Evolutionary conservation across 805 yeast species (phyloP).

Genomic region (Ogataea corticis): DNA sequence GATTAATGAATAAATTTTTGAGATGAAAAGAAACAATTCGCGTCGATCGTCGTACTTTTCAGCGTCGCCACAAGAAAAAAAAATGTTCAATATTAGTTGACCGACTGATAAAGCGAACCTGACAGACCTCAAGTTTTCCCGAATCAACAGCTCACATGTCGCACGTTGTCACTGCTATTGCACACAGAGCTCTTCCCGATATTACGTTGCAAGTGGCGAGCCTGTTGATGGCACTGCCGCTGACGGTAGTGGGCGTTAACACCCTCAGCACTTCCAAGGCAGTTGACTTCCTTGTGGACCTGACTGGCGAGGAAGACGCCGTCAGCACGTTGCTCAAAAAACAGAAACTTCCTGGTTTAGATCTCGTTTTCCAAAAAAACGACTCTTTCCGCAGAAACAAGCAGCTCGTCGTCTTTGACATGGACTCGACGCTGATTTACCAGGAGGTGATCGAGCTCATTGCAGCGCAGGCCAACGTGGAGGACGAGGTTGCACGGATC

Average conservation of each 20-base stretch:
- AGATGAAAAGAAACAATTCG: neutral
- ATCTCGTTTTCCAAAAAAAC: conserved; percentile 44
- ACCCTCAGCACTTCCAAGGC: conserved; percentile 39
- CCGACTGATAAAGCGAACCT: no score
- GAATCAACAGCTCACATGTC: conserved; percentile 18
- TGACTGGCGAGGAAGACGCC: conserved; percentile 18
- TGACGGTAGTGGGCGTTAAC: conserved; percentile 29
- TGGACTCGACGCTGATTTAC: conserved; percentile 95
- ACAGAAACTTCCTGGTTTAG: conserved; percentile 34
- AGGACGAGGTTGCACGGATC: conserved; percentile 80
- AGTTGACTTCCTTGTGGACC: conserved; percentile 36
- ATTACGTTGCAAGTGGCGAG: conserved; percentile 25
- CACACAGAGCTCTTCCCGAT: conserved; percentile 26
- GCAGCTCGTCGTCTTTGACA: conserved; percentile 83
- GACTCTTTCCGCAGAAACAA: conserved; percentile 36
- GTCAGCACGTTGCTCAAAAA: conserved; percentile 24
- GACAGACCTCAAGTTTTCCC: no score
- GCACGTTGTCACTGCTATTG: conserved; percentile 33
- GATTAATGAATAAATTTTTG: neutral
- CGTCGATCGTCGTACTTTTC: conserved; percentile 9
- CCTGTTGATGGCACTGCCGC: conserved; percentile 32
- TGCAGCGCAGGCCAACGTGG: conserved; percentile 92
- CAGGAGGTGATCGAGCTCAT: conserved; percentile 97
- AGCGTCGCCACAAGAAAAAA: conserved; percentile 1
- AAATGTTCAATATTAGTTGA: neutral